Evolutionary conservation across 371 early-diverging fungal species (phyloP).

Genomic region (Haplosporangium sp.): DNA sequence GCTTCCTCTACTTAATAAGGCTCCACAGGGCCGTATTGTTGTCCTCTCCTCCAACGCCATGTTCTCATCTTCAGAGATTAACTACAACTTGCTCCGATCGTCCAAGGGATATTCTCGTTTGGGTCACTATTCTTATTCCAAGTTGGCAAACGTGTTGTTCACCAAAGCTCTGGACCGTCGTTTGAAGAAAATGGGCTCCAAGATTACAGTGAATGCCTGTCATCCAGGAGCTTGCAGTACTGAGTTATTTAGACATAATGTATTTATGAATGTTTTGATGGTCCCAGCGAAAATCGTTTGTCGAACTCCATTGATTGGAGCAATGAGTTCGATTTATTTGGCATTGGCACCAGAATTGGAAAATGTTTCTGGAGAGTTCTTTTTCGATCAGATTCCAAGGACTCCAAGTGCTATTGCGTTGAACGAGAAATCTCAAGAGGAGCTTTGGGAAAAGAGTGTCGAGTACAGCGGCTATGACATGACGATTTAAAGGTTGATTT

Average conservation of each 20-base stretch:
- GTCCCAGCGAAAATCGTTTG: conserved; percentile 11
- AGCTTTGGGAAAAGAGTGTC: conserved; percentile 45
- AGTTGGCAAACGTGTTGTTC: conserved; percentile 74
- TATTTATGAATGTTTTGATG: conserved; percentile 34
- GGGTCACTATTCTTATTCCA: conserved; percentile 63
- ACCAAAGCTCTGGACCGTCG: conserved; percentile 59
- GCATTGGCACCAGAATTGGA: conserved; percentile 61
- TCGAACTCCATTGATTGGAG: conserved; percentile 54
- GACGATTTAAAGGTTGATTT: conserved; percentile 9
- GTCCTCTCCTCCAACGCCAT: conserved; percentile 61
- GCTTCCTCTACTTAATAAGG: conserved; percentile 59
- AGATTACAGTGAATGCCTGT: conserved; percentile 59
- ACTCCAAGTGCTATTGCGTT: conserved; percentile 26
- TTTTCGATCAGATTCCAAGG: conserved; percentile 43
- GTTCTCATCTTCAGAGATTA: conserved; percentile 50
- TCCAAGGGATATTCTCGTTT: conserved; percentile 55
- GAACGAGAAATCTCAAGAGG: conserved; percentile 31
- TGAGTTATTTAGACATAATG: conserved; percentile 49
- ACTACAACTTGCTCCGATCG: conserved; percentile 51
- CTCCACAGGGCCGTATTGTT: conserved; percentile 61
- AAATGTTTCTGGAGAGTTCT: conserved; percentile 57
- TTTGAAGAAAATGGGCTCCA: conserved; percentile 33
- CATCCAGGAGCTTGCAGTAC: conserved; percentile 71
- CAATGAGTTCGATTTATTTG: conserved; percentile 60
- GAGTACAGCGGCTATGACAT: conserved; percentile 39